phyloP scores from a whole-genome alignment of 306 rosid genomes.

The Quercus berberidifolia region DNA sequence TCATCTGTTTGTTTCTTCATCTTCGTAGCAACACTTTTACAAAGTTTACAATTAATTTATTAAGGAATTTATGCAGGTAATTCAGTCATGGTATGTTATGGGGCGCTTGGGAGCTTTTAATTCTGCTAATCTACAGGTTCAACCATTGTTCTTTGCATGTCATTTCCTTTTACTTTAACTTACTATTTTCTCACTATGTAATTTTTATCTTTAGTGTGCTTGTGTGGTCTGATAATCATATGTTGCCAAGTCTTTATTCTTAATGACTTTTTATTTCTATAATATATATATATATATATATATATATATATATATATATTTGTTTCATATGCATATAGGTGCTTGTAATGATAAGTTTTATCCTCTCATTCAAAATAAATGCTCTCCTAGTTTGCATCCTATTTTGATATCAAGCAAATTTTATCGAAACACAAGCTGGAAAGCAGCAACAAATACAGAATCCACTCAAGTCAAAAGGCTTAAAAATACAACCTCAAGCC shows the following conservation, averaged over 20 bases:
- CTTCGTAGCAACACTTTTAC: background rate
- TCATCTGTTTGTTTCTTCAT: background rate
- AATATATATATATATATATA: background rate
- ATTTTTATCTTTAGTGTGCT: background rate
- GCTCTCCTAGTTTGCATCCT: background rate
- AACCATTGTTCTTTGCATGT: background rate
- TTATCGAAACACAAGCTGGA: too few relatives aligned
- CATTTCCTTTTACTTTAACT: background rate
- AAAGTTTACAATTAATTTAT: background rate
- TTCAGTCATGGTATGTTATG: constrained; percentile 95
- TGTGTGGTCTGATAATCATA: background rate
- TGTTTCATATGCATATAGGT: background rate
- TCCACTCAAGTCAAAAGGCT: too few relatives aligned
- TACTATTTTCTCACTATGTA: background rate
- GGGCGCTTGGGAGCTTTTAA: constrained; percentile 94
- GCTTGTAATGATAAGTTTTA: background rate
- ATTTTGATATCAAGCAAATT: too few relatives aligned
- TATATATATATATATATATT: background rate
- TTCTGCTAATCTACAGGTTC: constrained; percentile 85
- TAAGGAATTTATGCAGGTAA: constrained; percentile 48
- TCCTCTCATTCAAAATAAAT: background rate
- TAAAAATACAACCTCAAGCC: too few relatives aligned
- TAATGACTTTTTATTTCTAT: background rate
- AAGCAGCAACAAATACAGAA: too few relatives aligned
- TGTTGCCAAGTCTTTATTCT: background rate